These are phyloP conservation scores for Metschnikowia peoriensis DNA, from an alignment of 805 yeast species.

Conservation along the genomic window DNA sequence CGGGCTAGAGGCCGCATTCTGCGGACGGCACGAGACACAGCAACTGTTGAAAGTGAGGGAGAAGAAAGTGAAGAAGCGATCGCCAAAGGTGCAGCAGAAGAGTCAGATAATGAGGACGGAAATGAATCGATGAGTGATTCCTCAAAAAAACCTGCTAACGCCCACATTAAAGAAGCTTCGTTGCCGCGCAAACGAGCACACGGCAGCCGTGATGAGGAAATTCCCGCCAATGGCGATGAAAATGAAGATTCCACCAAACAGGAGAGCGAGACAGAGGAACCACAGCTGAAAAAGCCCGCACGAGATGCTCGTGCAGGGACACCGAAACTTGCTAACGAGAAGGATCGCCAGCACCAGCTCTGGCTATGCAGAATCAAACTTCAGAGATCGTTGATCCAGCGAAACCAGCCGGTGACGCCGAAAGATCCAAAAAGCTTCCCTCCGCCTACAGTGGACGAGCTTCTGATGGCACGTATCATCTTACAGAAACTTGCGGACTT, in stretches of 20 bases:
- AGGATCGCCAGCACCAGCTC: constrained; percentile 44
- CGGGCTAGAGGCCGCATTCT: neutral
- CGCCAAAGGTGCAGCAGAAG: neutral
- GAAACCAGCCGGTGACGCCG: constrained; percentile 41
- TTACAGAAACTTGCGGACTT: constrained; percentile 43
- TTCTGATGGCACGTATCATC: constrained; percentile 39
- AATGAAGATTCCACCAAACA: neutral
- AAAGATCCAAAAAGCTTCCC: constrained; percentile 31
- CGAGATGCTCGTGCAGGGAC: constrained; percentile 2
- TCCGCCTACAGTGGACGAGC: constrained; percentile 45
- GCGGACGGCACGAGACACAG: neutral
- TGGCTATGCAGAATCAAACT: constrained; percentile 49
- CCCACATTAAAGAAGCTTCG: neutral
- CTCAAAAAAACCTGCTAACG: neutral
- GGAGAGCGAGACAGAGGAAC: constrained; percentile 8
- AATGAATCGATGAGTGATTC: neutral
- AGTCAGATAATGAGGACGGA: neutral
- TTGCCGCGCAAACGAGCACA: neutral
- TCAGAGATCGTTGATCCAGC: constrained; percentile 48
- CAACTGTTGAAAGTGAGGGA: neutral
- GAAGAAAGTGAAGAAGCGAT: neutral
- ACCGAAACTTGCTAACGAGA: constrained; percentile 16
- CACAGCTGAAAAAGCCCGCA: neutral
- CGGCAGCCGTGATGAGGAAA: neutral
- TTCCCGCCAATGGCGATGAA: too few relatives aligned